Percentiles rank a stretch among this genome's conserved stretches.
phyloP scores from a whole-genome alignment of 768 basidiomycete species.

The Cystobasidium tubakii region DNA sequence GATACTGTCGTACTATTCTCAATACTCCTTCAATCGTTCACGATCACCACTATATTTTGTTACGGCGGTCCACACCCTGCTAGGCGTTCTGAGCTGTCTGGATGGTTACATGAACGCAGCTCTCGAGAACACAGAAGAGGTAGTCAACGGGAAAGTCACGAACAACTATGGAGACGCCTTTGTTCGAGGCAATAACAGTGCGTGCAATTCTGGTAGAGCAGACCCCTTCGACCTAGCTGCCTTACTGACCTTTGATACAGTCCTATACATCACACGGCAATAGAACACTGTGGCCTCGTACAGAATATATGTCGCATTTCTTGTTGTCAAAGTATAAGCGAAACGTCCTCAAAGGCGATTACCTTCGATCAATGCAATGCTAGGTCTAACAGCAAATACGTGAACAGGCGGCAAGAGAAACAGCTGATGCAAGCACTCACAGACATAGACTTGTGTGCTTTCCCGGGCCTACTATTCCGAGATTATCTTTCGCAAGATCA shows the following conservation, averaged over 20 bases:
- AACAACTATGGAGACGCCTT: slow-evolving; percentile 90
- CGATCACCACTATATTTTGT: background rate
- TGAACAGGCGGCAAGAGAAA: too few species aligned
- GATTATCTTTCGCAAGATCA: too few species aligned
- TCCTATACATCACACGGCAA: slow-evolving; percentile 68
- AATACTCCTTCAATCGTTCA: background rate
- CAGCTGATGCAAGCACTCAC: too few species aligned
- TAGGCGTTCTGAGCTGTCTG: slow-evolving; percentile 86
- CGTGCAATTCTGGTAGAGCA: slow-evolving; percentile 35
- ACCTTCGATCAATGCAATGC: too few species aligned
- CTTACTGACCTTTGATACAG: slow-evolving; percentile 50
- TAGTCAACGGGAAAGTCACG: slow-evolving; percentile 77
- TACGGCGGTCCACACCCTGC: background rate
- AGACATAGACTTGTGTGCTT: too few species aligned
- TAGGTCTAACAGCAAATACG: too few species aligned
- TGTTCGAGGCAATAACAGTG: slow-evolving; percentile 88
- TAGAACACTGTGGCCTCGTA: slow-evolving; percentile 1
- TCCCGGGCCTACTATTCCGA: too few species aligned
- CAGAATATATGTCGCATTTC: background rate
- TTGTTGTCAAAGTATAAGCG: background rate
- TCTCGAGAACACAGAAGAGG: slow-evolving; percentile 92
- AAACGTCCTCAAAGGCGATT: too few species aligned
- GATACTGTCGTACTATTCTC: background rate
- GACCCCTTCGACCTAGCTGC: too few species aligned
- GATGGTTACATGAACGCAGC: slow-evolving; percentile 98